Percentiles rank a stretch among this genome's conserved stretches.
Evolutionary conservation across 192 early-diverging fungal species (phyloP).

Genomic region (Chytriomyces sp.): DNA sequence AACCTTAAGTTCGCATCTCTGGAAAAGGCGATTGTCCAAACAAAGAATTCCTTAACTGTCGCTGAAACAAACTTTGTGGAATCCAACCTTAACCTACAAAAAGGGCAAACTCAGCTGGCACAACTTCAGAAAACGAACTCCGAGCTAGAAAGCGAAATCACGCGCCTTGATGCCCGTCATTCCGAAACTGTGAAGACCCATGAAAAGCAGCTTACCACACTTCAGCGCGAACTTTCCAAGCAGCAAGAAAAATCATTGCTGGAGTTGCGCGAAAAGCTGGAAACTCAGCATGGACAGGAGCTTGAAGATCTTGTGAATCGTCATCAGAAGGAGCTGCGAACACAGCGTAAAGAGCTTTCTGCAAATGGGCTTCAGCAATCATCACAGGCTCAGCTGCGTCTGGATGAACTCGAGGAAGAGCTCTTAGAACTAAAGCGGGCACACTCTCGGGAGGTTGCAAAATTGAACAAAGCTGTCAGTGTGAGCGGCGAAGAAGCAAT

Average conservation of each 20-base stretch:
- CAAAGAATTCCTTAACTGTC: neutral
- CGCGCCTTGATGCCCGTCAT: neutral
- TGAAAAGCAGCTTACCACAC: neutral
- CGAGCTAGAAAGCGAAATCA: neutral
- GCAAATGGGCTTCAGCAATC: slow-evolving; percentile 3
- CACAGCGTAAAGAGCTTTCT: neutral
- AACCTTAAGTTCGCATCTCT: neutral
- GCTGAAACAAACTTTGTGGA: neutral
- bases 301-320: neutral
- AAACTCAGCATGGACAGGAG: slow-evolving; percentile 10
- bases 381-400: neutral
- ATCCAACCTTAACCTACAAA: neutral
- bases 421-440: slow-evolving; percentile 10
- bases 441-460: slow-evolving; percentile 13
- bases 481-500: slow-evolving; percentile 36
- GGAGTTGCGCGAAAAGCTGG: neutral
- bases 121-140: neutral
- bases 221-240: neutral
- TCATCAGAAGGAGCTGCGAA: slow-evolving; percentile 10
- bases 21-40: neutral
- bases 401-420: slow-evolving; percentile 17
- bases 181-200: neutral
- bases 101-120: too few relatives aligned
- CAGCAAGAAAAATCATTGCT: neutral
- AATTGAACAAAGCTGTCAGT: neutral